Evolutionary conservation across 2,329 filamentous ascomycete genomes (phyloP), one percentile per base, ranked within the genome.

Genomic region (Nemania sp.): DNA sequence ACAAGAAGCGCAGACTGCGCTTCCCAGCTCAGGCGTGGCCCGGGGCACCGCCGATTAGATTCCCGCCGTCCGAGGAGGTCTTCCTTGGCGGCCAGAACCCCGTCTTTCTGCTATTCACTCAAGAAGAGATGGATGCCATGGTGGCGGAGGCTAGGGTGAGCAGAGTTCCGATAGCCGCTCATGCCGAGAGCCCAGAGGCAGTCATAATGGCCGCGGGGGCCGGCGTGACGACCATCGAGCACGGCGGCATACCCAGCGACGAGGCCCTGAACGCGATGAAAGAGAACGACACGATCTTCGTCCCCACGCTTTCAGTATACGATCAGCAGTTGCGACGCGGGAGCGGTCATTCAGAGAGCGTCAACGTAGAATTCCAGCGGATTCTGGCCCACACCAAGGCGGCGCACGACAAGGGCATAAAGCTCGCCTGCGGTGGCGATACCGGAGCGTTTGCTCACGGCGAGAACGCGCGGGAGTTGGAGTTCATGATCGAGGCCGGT

Each of bases 391-490:
- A 78, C 29, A 76, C 77, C 0, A 81, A 79, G 66, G 70, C 68
- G 17, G 83, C 81, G 0, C 77, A 75, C 57, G 76, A 81, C 5
- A 54, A 70, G 10, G 83, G 83, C 0, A 77, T 85, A 17, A 77
- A 78, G 52, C 63, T 86, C 10, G 83, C 81, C 0, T 77, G 77
- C 10, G 83, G 83, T 0, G 82, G 82, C 0, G 82, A 85, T 59
- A 85, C 82, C 0, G 83, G 83, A 1, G 78, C 81, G 0, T 80
- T 82, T 58, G 71, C 80, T 2, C 83, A 86, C 56, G 83, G 83
- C 0, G 76, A 84, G 15, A 82, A 82, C 54, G 79, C 71, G 0
- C 69, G 82, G 3, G 83, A 86, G 68, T 65, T 85, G 59, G 83
- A 86, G 69, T 71, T 86, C n/a, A 75, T 86, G 75, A 67, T 80